These are phyloP conservation scores for Pugionium dolabratum DNA, from an alignment of 345 rosid species.

Conservation along the genomic window DNA sequence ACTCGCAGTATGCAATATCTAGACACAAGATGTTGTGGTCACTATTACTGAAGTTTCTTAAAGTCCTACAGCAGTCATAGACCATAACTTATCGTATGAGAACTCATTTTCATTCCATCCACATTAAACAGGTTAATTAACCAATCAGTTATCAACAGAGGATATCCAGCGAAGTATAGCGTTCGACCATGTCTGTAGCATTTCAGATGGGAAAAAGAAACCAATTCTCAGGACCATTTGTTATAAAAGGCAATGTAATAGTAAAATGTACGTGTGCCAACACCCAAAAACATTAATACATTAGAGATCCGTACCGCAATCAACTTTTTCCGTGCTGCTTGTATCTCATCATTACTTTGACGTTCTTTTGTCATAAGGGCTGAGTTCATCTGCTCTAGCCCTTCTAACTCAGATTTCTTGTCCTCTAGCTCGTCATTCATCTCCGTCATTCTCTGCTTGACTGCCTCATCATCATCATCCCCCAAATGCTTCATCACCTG, in stretches of 20 bases:
- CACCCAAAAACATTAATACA: constrained; percentile 4
- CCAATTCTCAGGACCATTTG: background rate
- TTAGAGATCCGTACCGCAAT: constrained; percentile 40
- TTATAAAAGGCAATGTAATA: background rate
- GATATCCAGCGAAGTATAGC: constrained; percentile 1
- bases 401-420: constrained; percentile 51
- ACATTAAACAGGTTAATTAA: background rate
- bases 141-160: background rate
- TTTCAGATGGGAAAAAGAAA: background rate
- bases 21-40: constrained; percentile 1
- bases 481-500: constrained; percentile 87
- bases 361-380: constrained; percentile 47
- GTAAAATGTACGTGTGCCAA: constrained; percentile 1
- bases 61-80: constrained; percentile 8
- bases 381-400: constrained; percentile 36
- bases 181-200: constrained; percentile 11
- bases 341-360: constrained; percentile 48
- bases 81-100: background rate
- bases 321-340: constrained; percentile 44
- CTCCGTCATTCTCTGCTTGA: constrained; percentile 68
- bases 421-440: constrained; percentile 63
- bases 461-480: constrained; percentile 73
- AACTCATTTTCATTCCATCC: background rate
- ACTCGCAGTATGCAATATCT: background rate
- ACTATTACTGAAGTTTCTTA: background rate